These are phyloP conservation scores for Metschnikowia hibisci DNA, from an alignment of 805 yeast genomes.

Conservation along the genomic window DNA sequence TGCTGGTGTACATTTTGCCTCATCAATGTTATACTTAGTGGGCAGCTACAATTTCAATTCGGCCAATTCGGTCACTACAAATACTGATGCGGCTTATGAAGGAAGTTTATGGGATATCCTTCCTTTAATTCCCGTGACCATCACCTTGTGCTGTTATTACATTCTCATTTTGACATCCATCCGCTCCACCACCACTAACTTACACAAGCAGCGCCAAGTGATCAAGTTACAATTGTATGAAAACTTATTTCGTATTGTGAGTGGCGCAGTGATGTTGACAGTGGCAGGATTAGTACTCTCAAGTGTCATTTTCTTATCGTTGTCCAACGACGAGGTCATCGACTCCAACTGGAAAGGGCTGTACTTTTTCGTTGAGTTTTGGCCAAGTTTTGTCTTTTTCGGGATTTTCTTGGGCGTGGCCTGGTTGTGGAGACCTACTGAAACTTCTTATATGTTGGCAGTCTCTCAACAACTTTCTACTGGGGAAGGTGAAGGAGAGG, in stretches of 20 bases:
- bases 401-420: conserved; percentile 79
- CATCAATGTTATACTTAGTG: conserved; percentile 33
- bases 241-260: conserved; percentile 68
- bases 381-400: conserved; percentile 90
- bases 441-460: conserved; percentile 89
- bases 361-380: conserved; percentile 84
- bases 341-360: conserved; percentile 91
- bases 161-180: conserved; percentile 69
- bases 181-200: conserved; percentile 65
- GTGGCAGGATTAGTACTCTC: conserved; percentile 69
- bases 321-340: conserved; percentile 70
- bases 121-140: conserved; percentile 65
- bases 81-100: conserved; percentile 1
- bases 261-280: conserved; percentile 65
- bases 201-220: conserved; percentile 83
- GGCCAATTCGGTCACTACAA: conserved; percentile 14
- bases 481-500: conserved; percentile 44
- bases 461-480: conserved; percentile 90
- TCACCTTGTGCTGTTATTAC: conserved; percentile 70
- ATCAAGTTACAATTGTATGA: conserved; percentile 88
- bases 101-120: conserved; percentile 54
- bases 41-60: conserved; percentile 29
- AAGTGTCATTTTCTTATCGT: conserved; percentile 65
- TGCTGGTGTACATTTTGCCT: conserved; percentile 36
- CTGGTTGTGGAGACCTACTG: conserved; percentile 96